Evolutionary conservation across 2,329 filamentous ascomycete species (phyloP).

Genomic region (Diaporthe destruens): DNA sequence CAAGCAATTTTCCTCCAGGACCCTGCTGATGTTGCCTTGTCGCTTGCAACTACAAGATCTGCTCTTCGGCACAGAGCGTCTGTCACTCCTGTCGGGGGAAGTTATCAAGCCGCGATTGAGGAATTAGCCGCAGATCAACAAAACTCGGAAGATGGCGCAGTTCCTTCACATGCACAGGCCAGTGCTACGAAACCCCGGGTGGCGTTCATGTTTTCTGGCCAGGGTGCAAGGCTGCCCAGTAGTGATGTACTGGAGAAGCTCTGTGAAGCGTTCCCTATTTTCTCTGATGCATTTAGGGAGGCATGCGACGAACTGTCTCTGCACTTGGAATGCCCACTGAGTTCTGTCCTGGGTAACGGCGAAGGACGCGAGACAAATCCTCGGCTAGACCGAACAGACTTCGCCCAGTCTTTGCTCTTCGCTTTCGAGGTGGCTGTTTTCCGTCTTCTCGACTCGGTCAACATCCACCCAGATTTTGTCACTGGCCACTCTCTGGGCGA

Average conservation of each 20-base stretch:
- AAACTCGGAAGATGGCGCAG: conserved; percentile 2
- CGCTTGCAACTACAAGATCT: conserved; percentile 49
- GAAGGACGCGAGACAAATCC: background rate
- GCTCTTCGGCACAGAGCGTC: conserved; percentile 5
- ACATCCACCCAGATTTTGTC: conserved; percentile 48
- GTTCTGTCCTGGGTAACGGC: conserved; percentile 41
- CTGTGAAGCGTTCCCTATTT: conserved; percentile 45
- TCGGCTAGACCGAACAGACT: conserved; percentile 48
- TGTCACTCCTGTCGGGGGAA: background rate
- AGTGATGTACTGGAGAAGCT: conserved; percentile 50
- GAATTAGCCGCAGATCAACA: conserved; percentile 43
- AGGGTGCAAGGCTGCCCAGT: conserved; percentile 49
- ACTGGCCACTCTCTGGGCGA: conserved; percentile 51
- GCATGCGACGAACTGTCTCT: conserved; percentile 44
- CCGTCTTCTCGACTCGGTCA: conserved; percentile 49
- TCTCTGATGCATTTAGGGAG: conserved; percentile 46
- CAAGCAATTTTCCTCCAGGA: conserved; percentile 36
- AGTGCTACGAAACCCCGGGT: conserved; percentile 41
- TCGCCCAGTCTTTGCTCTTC: conserved; percentile 51
- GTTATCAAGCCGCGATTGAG: conserved; percentile 42
- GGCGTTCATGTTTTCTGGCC: conserved; percentile 53
- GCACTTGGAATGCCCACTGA: conserved; percentile 45
- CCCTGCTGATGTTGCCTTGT: conserved; percentile 48
- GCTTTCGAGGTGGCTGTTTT: conserved; percentile 51
- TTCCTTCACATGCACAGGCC: conserved; percentile 26